Evolutionary conservation across 139 green algal species (phyloP).

Genomic region (Chlamydomonas asymmetrica): DNA sequence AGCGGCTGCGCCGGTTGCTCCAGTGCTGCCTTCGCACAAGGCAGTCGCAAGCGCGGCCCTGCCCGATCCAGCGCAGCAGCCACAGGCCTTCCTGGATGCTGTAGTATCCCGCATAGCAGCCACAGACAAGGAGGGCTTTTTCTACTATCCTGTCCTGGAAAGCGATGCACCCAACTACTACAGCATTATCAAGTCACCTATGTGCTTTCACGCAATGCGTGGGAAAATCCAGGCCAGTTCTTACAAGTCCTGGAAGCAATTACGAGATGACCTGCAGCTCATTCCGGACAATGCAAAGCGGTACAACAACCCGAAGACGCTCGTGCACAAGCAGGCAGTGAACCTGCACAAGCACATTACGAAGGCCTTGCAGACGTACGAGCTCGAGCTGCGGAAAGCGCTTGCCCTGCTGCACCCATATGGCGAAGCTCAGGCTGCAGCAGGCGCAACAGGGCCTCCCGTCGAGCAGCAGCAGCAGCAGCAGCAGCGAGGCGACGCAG

Average conservation of each 20-base stretch:
- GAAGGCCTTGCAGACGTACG: slow-evolving; percentile 44
- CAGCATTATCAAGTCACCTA: slow-evolving; percentile 53
- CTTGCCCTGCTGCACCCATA: slow-evolving; percentile 42
- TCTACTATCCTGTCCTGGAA: slow-evolving; percentile 42
- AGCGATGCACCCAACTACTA: slow-evolving; percentile 47
- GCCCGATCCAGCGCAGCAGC: background rate
- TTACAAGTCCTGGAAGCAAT: slow-evolving; percentile 53
- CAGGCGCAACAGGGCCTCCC: background rate
- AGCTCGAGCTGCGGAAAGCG: slow-evolving; percentile 49
- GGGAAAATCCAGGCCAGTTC: slow-evolving; percentile 35
- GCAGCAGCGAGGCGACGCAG: background rate
- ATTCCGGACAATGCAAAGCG: slow-evolving; percentile 22
- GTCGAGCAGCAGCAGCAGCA: too few relatives aligned
- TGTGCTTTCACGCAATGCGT: slow-evolving; percentile 55
- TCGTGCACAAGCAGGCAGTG: slow-evolving; percentile 49
- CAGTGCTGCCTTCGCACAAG: too few relatives aligned
- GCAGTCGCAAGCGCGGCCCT: too few relatives aligned
- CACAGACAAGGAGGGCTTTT: slow-evolving; percentile 41
- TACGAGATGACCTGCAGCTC: slow-evolving; percentile 40
- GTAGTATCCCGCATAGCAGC: slow-evolving; percentile 10
- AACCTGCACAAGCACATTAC: slow-evolving; percentile 41
- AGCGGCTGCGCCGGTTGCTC: too few relatives aligned
- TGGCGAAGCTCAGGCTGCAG: background rate
- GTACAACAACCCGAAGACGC: slow-evolving; percentile 55
- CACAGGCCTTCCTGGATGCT: slow-evolving; percentile 17